Base-by-base conservation (phyloP, 306 rosid genomes). In the Castanopsis chinensis region DNA sequence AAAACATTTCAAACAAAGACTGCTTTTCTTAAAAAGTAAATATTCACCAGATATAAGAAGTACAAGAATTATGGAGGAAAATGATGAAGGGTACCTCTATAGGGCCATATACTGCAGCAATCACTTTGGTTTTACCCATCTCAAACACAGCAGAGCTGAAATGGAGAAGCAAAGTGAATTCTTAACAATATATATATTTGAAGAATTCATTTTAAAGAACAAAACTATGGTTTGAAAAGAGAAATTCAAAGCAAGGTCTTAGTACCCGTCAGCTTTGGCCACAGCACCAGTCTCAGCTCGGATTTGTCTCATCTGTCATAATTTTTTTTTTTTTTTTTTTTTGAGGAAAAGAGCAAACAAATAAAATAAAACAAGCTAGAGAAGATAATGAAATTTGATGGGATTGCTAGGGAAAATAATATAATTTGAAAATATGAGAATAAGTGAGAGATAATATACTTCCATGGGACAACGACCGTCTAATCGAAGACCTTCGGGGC, bases 21-120 rank as follows among this genome's bases (percentile, higher is more conserved):
- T 25, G 27, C 27, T 1, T 25, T 25, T 25, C 27, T 25, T 25
- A 25, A 25, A 25, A 25, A 25, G 27, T 25, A 25, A 25, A 25
- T 25, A 25, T 25, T 1, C 27, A 25, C 27, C 27, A 1, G 27
- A 25, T 25, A 25, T 25, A 25, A 25, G 27, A 25, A 25, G 27
- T 25, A 25, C 1, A 25, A 25, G 27, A 25, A 25, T 25, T 25
- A 25, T 25, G 27, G 27, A 25, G 27, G 27, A 25, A 25, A 25
- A 25, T 25, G 27, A 25, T 25, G 27, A 25, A 25, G 27, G 27
- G 1, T 25, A 94, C 97, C 97, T 92, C 97, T 91, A 93, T 79
- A 23, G 96, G 98, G 72, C 96, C 97, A 81, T 92, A 94, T 27
- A 94, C 97, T 65, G 97, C 97, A 55, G 96, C 98, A 85, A 94